A percentile compares a stretch with the other conserved stretches of the same genome.
Evolutionary conservation across 2,329 filamentous ascomycete genomes (phyloP).

Genomic region (Sporothrix curviconia): DNA sequence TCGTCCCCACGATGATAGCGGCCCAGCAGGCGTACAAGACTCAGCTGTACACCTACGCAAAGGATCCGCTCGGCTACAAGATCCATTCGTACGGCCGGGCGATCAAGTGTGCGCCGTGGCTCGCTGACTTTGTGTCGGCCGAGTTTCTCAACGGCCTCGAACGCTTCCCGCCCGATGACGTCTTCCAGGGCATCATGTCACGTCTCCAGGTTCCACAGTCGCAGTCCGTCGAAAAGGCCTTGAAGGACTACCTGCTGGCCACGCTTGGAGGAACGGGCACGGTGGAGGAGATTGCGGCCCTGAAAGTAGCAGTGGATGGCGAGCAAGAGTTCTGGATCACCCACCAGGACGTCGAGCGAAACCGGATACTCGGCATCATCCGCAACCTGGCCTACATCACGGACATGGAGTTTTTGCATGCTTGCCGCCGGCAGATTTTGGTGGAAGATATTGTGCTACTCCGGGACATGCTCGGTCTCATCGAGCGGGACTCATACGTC

Average conservation of each 20-base stretch:
- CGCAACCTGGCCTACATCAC: conserved; percentile 13
- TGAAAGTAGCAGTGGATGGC: conserved; percentile 15
- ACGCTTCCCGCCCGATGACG: conserved; percentile 17
- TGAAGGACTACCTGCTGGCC: conserved; percentile 16
- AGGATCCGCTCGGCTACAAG: conserved; percentile 18
- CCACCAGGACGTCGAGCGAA: conserved; percentile 18
- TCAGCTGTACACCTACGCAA: conserved; percentile 11
- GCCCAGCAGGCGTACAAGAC: conserved; percentile 16
- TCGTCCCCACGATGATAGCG: conserved; percentile 15
- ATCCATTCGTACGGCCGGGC: conserved; percentile 18
- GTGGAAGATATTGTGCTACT: conserved; percentile 20
- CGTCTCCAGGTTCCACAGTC: conserved; percentile 12
- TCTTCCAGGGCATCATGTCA: conserved; percentile 18
- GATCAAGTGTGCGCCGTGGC: conserved; percentile 17
- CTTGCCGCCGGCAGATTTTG: conserved; percentile 17
- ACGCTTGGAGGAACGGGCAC: conserved; percentile 16
- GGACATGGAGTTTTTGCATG: conserved; percentile 12
- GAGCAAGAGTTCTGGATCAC: conserved; percentile 18
- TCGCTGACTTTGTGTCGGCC: conserved; percentile 10
- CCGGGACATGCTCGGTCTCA: conserved; percentile 15
- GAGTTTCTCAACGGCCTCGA: conserved; percentile 15
- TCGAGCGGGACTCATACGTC: conserved; percentile 16
- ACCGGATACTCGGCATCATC: conserved; percentile 17
- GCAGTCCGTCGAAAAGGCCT: background rate
- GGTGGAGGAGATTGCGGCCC: background rate